Percentiles rank a stretch among this genome's conserved stretches.
Conservation (phyloP, 176 grass and related monocot species). For the Neostapfia colusana region DNA sequence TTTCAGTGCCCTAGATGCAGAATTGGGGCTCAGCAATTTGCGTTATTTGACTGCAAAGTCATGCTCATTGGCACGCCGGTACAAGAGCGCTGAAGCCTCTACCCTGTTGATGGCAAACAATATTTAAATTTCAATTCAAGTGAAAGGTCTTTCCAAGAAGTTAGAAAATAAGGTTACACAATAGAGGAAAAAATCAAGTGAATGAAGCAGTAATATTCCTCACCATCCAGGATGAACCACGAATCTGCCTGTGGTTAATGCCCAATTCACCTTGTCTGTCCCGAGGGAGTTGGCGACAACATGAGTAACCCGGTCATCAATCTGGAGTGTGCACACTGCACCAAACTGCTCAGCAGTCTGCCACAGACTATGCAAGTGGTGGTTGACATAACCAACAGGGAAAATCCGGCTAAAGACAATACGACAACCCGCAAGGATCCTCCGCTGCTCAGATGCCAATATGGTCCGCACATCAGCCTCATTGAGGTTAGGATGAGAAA, state of each 20-base stretch:
- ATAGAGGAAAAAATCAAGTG: constrained; percentile 16
- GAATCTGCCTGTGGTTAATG: constrained; percentile 76
- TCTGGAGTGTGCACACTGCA: constrained; percentile 72
- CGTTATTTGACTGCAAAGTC: constrained; percentile 74
- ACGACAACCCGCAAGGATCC: constrained; percentile 78
- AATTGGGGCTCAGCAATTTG: not conserved
- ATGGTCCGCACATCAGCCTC: constrained; percentile 90
- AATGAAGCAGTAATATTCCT: constrained; percentile 46
- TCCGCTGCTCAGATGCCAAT: constrained; percentile 81
- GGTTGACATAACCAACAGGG: constrained; percentile 74
- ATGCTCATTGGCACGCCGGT: constrained; percentile 68
- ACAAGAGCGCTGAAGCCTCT: constrained; percentile 88
- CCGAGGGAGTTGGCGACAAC: constrained; percentile 93
- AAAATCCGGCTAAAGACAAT: constrained; percentile 95
- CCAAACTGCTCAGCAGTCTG: constrained; percentile 96
- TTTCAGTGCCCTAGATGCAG: constrained; percentile 2
- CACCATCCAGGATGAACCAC: constrained; percentile 97
- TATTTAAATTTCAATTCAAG: constrained; percentile 36
- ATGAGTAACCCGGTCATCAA: constrained; percentile 89
- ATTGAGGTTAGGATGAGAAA: constrained; percentile 72
- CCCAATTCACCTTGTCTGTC: constrained; percentile 99
- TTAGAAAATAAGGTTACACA: constrained; percentile 8
- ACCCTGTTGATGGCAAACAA: constrained; percentile 73
- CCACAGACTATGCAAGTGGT: constrained; percentile 85
- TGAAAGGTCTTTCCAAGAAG: not conserved